Percentiles rank a stretch among this genome's conserved stretches.
phyloP scores from a whole-genome alignment of 1,139 yeast species.

The Candida pseudoviswanathii region DNA sequence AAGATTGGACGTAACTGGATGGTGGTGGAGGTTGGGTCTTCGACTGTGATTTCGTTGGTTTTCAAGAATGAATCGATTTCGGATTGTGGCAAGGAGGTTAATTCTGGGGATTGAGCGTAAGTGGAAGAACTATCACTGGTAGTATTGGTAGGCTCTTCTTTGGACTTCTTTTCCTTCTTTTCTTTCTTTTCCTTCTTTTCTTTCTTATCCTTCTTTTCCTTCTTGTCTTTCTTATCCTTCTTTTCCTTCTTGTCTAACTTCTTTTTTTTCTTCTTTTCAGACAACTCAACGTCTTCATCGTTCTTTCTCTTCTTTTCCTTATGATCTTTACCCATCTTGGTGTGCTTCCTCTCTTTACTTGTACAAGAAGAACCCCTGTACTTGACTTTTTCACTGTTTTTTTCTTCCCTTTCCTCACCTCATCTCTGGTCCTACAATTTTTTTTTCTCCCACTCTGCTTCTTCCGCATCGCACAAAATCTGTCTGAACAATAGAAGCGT shows the following conservation, averaged over 20 bases:
- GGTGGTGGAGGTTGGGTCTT: slow-evolving; percentile 52
- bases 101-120: slow-evolving; percentile 33
- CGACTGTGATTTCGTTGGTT: slow-evolving; percentile 78
- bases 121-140: slow-evolving; percentile 13
- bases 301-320: slow-evolving; percentile 51
- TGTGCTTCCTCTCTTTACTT: not conserved
- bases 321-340: slow-evolving; percentile 33
- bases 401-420: slow-evolving; percentile 1
- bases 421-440: not conserved
- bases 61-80: slow-evolving; percentile 64
- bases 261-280: slow-evolving; percentile 22
- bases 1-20: slow-evolving; percentile 66
- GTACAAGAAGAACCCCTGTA: not conserved
- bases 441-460: not conserved
- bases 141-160: slow-evolving; percentile 41
- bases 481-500: not conserved
- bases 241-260: slow-evolving; percentile 46
- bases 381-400: not conserved
- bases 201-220: slow-evolving; percentile 42
- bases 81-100: slow-evolving; percentile 44
- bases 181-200: slow-evolving; percentile 45
- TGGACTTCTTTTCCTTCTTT: slow-evolving; percentile 44
- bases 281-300: slow-evolving; percentile 28
- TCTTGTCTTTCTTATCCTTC: slow-evolving; percentile 43
- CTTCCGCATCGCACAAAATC: not conserved